A percentile compares a stretch with the other conserved stretches of the same genome.
phyloP scores from a whole-genome alignment of 306 rosid species.

The Luffa acutangula region DNA sequence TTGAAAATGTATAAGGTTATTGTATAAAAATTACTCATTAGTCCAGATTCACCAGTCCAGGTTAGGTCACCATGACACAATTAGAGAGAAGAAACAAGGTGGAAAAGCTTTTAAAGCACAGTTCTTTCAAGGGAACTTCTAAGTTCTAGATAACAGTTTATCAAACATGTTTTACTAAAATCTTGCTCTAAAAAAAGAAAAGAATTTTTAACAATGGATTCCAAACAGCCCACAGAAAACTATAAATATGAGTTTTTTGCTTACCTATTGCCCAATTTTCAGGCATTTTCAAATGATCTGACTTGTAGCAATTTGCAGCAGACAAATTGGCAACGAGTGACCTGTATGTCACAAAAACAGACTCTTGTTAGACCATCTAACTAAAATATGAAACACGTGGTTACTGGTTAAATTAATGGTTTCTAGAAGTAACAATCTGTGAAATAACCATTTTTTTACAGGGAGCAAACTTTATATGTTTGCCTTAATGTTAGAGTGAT shows the following conservation, averaged over 20 bases:
- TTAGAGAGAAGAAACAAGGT: neutral
- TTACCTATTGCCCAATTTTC: constrained; percentile 94
- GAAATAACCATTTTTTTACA: neutral
- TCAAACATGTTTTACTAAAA: neutral
- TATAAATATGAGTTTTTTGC: neutral
- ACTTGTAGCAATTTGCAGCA: constrained; percentile 93
- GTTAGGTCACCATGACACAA: neutral
- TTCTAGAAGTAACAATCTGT: neutral
- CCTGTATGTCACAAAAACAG: constrained; percentile 24
- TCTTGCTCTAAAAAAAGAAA: neutral
- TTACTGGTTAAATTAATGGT: neutral
- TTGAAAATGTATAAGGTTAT: neutral
- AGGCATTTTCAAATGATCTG: constrained; percentile 71
- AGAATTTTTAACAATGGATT: neutral
- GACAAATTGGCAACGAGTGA: constrained; percentile 92
- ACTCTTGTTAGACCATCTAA: neutral
- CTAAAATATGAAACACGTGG: neutral
- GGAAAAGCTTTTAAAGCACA: neutral
- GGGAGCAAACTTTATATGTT: neutral
- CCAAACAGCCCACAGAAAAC: neutral
- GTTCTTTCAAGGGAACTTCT: neutral
- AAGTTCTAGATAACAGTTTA: neutral
- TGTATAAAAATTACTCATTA: neutral
- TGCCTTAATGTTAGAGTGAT: neutral
- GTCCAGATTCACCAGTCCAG: neutral